phyloP scores from a whole-genome alignment of 352 stramenopile species.

The Phytophthora constricta region DNA sequence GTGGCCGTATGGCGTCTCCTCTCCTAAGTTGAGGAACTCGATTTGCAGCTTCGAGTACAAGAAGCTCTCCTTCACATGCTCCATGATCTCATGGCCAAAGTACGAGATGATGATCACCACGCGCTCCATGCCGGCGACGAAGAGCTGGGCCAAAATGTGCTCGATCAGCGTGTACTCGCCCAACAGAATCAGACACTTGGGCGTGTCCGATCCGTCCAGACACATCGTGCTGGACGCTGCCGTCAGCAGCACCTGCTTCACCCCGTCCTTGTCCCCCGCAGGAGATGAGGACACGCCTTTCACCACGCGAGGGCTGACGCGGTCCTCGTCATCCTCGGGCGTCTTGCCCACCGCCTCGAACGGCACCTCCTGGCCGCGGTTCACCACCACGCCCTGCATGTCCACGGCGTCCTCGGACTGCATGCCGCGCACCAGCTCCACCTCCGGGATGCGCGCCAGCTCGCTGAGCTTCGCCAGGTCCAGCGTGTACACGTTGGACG shows the following conservation, averaged over 20 bases:
- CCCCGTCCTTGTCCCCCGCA: constrained; percentile 16
- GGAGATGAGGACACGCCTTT: background rate
- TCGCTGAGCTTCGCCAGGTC: constrained; percentile 73
- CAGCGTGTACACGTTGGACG: constrained; percentile 79
- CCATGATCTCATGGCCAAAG: constrained; percentile 82
- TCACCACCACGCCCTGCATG: constrained; percentile 85
- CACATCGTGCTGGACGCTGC: constrained; percentile 82
- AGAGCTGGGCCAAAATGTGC: constrained; percentile 83
- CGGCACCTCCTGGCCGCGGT: constrained; percentile 75
- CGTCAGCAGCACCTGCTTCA: constrained; percentile 83
- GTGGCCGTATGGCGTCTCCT: constrained; percentile 78
- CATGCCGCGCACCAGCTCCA: constrained; percentile 74
- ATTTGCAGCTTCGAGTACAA: constrained; percentile 82
- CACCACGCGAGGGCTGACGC: background rate
- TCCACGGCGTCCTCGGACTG: constrained; percentile 78
- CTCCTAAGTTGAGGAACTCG: constrained; percentile 85
- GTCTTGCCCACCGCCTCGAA: constrained; percentile 80
- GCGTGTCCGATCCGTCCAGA: constrained; percentile 76
- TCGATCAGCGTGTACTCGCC: constrained; percentile 83
- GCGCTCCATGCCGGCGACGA: constrained; percentile 80
- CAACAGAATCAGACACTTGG: constrained; percentile 80
- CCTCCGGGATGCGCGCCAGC: constrained; percentile 66
- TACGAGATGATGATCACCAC: constrained; percentile 89
- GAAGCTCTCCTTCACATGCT: constrained; percentile 77
- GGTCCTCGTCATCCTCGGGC: constrained; percentile 31